Conservation (phyloP, 129 eudicot genomes). For the Tagetes patula region DNA sequence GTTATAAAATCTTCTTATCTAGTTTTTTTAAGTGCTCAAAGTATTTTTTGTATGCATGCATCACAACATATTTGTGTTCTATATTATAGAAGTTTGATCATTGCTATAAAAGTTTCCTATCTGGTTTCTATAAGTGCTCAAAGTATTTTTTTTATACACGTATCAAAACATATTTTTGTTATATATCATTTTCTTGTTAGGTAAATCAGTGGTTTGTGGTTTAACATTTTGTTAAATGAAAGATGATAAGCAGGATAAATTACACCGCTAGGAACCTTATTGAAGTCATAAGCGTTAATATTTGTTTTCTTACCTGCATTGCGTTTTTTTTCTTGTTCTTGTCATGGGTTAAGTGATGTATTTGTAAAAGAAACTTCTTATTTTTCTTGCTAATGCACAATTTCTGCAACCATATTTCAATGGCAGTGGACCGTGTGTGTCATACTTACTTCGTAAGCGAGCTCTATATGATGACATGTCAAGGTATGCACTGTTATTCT, state of each 20-base stretch:
- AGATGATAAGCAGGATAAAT: constrained; percentile 14
- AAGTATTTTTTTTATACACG: not conserved
- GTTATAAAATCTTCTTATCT: not conserved
- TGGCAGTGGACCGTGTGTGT: constrained; percentile 83
- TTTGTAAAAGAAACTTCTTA: not conserved
- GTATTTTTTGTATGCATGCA: not conserved
- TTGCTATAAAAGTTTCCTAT: not conserved
- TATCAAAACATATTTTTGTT: not conserved
- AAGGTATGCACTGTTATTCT: constrained; percentile 45
- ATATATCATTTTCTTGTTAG: constrained; percentile 10
- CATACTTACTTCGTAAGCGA: constrained; percentile 89
- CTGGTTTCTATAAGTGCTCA: not conserved
- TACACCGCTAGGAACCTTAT: constrained; percentile 11
- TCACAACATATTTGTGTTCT: not conserved
- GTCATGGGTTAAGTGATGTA: not conserved
- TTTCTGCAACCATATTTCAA: constrained; percentile 21
- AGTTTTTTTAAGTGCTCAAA: not conserved
- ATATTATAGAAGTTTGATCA: not conserved
- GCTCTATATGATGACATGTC: constrained; percentile 97
- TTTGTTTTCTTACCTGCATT: not conserved
- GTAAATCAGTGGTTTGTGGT: not conserved
- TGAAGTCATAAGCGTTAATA: not conserved
- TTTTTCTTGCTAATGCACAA: constrained; percentile 10
- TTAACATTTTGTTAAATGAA: constrained; percentile 5
- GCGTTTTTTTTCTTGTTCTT: not conserved